Conservation (phyloP, 768 basidiomycete genomes). For the Cystoderma amianthinum region DNA sequence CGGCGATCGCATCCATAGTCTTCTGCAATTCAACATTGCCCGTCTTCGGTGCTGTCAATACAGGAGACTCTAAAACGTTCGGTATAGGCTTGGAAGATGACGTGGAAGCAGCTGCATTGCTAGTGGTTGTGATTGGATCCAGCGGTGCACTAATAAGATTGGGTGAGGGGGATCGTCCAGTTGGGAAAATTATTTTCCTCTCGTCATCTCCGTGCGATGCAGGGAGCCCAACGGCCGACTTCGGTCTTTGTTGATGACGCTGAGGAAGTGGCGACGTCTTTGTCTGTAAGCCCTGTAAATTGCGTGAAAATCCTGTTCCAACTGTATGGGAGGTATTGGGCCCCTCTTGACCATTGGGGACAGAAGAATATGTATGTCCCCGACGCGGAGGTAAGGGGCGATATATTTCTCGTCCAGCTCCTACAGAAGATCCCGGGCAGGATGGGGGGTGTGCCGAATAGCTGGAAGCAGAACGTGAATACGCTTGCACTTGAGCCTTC, state of each 20-base stretch:
- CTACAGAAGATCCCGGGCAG: slow-evolving; percentile 16
- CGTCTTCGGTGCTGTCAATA: slow-evolving; percentile 34
- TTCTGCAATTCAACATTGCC: slow-evolving; percentile 31
- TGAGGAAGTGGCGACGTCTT: slow-evolving; percentile 1
- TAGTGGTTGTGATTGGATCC: neutral
- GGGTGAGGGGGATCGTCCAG: neutral
- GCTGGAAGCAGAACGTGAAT: neutral
- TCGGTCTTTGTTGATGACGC: slow-evolving; percentile 7
- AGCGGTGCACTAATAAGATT: neutral
- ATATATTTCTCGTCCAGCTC: slow-evolving; percentile 16
- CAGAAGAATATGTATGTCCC: slow-evolving; percentile 27
- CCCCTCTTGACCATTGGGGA: slow-evolving; percentile 3
- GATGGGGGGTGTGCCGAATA: neutral
- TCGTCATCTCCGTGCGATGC: slow-evolving; percentile 10
- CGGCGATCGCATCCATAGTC: slow-evolving; percentile 37
- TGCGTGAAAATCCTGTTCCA: slow-evolving; percentile 14
- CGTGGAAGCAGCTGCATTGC: neutral
- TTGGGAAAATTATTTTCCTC: slow-evolving; percentile 10
- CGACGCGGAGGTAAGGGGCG: slow-evolving; percentile 26
- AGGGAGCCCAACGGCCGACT: slow-evolving; percentile 9
- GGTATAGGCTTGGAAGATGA: neutral
- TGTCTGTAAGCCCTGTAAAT: slow-evolving; percentile 16
- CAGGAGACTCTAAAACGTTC: slow-evolving; percentile 18
- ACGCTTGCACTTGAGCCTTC: slow-evolving; percentile 10
- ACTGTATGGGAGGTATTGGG: neutral